Evolutionary conservation across 441 rosid genomes (phyloP), one percentile per base, ranked within the genome.

Genomic region (Syzygium malaccense): DNA sequence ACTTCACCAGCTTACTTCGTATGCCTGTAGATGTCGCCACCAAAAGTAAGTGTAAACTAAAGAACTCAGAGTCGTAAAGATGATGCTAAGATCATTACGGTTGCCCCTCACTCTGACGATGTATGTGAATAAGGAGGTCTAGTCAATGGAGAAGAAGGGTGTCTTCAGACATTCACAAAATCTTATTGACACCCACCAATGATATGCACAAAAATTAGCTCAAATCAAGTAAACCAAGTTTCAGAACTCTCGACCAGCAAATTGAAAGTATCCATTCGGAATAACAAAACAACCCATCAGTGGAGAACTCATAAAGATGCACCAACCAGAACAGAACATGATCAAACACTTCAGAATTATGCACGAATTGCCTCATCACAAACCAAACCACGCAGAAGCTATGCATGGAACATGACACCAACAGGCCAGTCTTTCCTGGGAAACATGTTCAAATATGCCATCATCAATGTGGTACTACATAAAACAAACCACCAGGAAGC

Each of bases 1-100:
- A 32, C 78, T 68, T 32, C 7, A 32, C 23, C 1, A 30, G 23
- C 0, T 66, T 30, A 66, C 7, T 18, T 66, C 41, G 2, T 0
- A 2, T 58, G 7, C 1, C 30, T 0, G 0, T 3, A 33, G 1
- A 20, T 33, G 28, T 1, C 4, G 49, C 23, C 49, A 0, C 49
- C 14, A 33, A 33, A 71, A 33, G 0, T 1, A 0, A 3, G 2
- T 11, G 49, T 0, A 10, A 20, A 71, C 80, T 71, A 71, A 20
- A 0, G 49, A 71, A 37, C 79, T 37, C 28, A 37, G 15, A 68
- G 14, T 19, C 49, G 2, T 19, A 37, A 71, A 33, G 4, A 71
- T 0, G 28, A 71, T 37, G 0, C 1, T 3, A 0, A 5, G 0
- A 71, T 71, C 30, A 64, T 62, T 30, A 64, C 14, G 3, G 2